A percentile compares a stretch with the other conserved stretches of the same genome.
These are phyloP conservation scores for Blastobotrys elegans DNA, from an alignment of 1,139 yeast genomes.

Conservation along the genomic window DNA sequence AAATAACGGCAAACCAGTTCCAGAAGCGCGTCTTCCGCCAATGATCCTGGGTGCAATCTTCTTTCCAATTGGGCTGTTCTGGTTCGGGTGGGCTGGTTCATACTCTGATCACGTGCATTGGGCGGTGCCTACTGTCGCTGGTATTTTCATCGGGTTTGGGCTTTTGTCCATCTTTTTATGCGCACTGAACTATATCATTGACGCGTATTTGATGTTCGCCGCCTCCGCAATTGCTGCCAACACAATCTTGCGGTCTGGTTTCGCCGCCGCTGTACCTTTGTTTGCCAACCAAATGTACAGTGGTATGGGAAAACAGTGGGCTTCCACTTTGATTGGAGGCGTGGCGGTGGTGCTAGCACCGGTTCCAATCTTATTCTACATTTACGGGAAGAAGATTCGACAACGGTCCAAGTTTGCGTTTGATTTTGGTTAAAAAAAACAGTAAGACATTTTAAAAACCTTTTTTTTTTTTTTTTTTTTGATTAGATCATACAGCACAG, in stretches of 20 bases:
- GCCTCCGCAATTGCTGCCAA: slow-evolving; percentile 94
- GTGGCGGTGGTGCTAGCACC: slow-evolving; percentile 59
- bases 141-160: slow-evolving; percentile 69
- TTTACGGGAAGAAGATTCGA: slow-evolving; percentile 52
- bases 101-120: slow-evolving; percentile 65
- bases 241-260: slow-evolving; percentile 72
- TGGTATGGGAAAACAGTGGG: slow-evolving; percentile 76
- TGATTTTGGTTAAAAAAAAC: slow-evolving; percentile 6
- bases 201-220: slow-evolving; percentile 70
- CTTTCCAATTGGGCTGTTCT: slow-evolving; percentile 75
- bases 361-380: slow-evolving; percentile 66
- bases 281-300: slow-evolving; percentile 72
- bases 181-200: slow-evolving; percentile 73
- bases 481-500: too few species aligned
- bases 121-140: slow-evolving; percentile 80
- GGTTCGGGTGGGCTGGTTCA: slow-evolving; percentile 84
- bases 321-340: slow-evolving; percentile 70
- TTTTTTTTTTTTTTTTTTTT: too few species aligned
- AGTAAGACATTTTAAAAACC: too few species aligned
- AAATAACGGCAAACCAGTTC: slow-evolving; percentile 60
- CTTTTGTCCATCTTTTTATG: slow-evolving; percentile 71
- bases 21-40: slow-evolving; percentile 75
- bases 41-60: slow-evolving; percentile 64
- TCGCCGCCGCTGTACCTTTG: slow-evolving; percentile 76
- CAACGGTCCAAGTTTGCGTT: slow-evolving; percentile 26